Evolutionary conservation across 1,284 basidiomycete genomes (phyloP), one percentile per base, ranked within the genome.

Genomic region (Apiotrichum brassicae): DNA sequence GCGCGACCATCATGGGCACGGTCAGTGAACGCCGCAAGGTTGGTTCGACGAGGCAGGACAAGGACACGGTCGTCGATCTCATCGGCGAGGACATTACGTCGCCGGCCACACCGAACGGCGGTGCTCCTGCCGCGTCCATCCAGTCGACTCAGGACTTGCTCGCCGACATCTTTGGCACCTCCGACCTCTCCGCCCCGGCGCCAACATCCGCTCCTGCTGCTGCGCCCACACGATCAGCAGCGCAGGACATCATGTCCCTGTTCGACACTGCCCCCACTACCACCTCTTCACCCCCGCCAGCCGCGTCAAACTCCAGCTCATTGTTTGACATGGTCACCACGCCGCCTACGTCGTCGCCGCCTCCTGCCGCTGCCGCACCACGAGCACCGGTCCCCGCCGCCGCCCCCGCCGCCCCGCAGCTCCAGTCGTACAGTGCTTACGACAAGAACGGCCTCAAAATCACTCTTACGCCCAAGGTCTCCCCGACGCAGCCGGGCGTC

Each of bases 1-100:
- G 90, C 73, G 85, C 87, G 20, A 94, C 92, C 4, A 87, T 97
- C 4, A 86, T 93, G 79, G 92, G 89, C 44, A 81, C 86, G 51
- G 90, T 92, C 49, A 91, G 64, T 72, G 92, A 97, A 74, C 87
- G 90, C 64, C 90, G 91, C 65, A 86, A 87, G 33, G 92, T 97
- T 23, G 92, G 92, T 5, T 90, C 89, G 5, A 88, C 91, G 3
- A 77, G 82, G 61, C 79, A 78, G 25, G 81, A 84, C 43, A 86
- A 83, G 71, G 86, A 91, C 53, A 82, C 78, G 9, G 65, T 80
- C 6, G 72, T 78, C 40, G 87, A 92, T 66, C 78, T 93, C 3
- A 78, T 92, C 32, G 82, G 82, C 34, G 88, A 89, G 48, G 88
- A 91, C 39, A 74, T 81, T n/a, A 60, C 78, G 20, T 59, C 78